Percentiles rank a stretch among this genome's conserved stretches.
Evolutionary conservation across 106 monocot species (phyloP).

Genomic region (Allium cepa): DNA sequence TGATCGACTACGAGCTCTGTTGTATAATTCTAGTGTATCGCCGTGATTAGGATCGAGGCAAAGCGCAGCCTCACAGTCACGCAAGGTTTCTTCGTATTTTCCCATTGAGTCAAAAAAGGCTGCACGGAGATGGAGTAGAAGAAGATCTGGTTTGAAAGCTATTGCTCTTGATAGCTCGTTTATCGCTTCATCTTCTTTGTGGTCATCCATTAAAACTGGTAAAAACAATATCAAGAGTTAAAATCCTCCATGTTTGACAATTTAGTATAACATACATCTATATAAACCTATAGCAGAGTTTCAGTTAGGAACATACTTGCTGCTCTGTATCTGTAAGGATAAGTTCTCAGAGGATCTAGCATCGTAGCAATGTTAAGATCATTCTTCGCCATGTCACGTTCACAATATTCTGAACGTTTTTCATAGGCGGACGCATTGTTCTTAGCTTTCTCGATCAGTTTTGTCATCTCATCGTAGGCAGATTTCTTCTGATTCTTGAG

Average conservation of each 20-base stretch:
- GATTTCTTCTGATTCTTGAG: slow-evolving; percentile 78
- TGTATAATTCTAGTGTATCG: slow-evolving; percentile 71
- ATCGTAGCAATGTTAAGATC: slow-evolving; percentile 83
- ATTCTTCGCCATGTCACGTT: slow-evolving; percentile 77
- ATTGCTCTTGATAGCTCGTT: slow-evolving; percentile 72
- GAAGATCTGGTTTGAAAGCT: slow-evolving; percentile 84
- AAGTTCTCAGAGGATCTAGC: slow-evolving; percentile 87
- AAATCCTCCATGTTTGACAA: not conserved
- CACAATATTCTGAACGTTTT: slow-evolving; percentile 96
- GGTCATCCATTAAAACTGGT: slow-evolving; percentile 92
- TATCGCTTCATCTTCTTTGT: slow-evolving; percentile 76
- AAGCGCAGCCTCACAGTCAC: slow-evolving; percentile 88
- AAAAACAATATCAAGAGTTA: slow-evolving; percentile 1
- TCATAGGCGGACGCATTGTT: slow-evolving; percentile 97
- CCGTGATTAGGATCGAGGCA: slow-evolving; percentile 83
- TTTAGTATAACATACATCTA: too few relatives aligned
- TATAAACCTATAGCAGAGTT: too few relatives aligned
- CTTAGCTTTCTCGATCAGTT: slow-evolving; percentile 79
- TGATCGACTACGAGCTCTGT: slow-evolving; percentile 25
- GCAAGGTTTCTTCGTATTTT: slow-evolving; percentile 25
- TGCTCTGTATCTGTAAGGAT: slow-evolving; percentile 96
- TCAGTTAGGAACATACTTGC: slow-evolving; percentile 49
- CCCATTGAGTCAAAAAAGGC: slow-evolving; percentile 91
- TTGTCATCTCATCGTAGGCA: slow-evolving; percentile 98
- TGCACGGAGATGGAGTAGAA: slow-evolving; percentile 84